Evolutionary conservation across 306 rosid species (phyloP).

Genomic region (Ormosia semicastrata): DNA sequence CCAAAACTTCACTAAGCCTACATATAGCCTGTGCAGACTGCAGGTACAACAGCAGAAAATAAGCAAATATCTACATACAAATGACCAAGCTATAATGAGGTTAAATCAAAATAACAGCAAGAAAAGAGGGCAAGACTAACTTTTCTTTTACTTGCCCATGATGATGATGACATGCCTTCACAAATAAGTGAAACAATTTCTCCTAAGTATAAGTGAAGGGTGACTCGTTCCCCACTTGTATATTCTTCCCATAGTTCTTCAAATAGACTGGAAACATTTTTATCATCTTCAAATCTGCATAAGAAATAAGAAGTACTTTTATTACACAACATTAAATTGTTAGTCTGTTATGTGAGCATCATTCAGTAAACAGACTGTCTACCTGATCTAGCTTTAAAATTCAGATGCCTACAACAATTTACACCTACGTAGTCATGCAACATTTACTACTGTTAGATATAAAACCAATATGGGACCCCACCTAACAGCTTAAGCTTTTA

Average conservation of each 20-base stretch:
- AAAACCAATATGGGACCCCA: neutral
- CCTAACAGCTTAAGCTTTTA: slow-evolving; percentile 15
- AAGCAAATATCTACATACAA: slow-evolving; percentile 23
- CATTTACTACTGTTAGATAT: neutral
- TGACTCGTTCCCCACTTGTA: slow-evolving; percentile 86
- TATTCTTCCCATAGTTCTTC: slow-evolving; percentile 98
- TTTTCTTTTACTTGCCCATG: slow-evolving; percentile 85
- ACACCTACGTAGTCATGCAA: neutral
- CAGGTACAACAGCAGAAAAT: slow-evolving; percentile 33
- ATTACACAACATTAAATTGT: slow-evolving; percentile 6
- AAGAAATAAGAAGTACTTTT: neutral
- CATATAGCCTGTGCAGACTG: slow-evolving; percentile 88
- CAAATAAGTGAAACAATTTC: slow-evolving; percentile 83
- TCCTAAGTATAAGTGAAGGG: slow-evolving; percentile 76
- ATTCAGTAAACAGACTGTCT: neutral
- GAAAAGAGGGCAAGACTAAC: slow-evolving; percentile 40
- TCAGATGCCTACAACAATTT: neutral
- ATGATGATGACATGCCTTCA: slow-evolving; percentile 74
- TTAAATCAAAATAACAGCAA: slow-evolving; percentile 22
- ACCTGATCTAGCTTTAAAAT: neutral
- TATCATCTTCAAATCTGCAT: slow-evolving; percentile 85
- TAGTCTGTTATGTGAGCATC: neutral
- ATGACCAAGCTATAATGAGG: slow-evolving; percentile 2
- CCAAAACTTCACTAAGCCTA: slow-evolving; percentile 92
- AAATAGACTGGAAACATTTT: slow-evolving; percentile 64